Evolutionary conservation across 192 early-diverging fungal species (phyloP).

Genomic region (Coemansia sp.): DNA sequence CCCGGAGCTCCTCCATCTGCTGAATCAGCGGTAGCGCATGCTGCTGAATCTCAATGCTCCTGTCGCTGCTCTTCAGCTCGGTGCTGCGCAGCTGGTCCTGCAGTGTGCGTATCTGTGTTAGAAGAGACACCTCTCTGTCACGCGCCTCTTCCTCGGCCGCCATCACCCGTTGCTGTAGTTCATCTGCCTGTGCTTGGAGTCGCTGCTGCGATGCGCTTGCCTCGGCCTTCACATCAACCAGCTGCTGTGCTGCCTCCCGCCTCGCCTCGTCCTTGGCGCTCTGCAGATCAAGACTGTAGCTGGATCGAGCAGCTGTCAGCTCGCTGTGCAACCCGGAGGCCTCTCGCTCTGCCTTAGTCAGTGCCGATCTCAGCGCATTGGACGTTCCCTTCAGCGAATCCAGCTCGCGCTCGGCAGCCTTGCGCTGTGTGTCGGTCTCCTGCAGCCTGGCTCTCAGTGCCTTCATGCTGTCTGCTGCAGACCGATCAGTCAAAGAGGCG

Average conservation of each 20-base stretch:
- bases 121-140: constrained; percentile 38
- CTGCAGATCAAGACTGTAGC: constrained; percentile 17
- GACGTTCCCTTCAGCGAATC: constrained; percentile 24
- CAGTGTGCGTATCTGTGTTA: constrained; percentile 37
- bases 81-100: constrained; percentile 43
- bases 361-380: constrained; percentile 26
- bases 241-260: constrained; percentile 39
- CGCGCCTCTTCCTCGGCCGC: constrained; percentile 40
- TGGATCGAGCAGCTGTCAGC: constrained; percentile 5
- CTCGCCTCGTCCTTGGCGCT: constrained; percentile 20
- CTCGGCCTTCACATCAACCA: constrained; percentile 15
- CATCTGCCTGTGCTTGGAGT: constrained; percentile 47
- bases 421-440: constrained; percentile 26
- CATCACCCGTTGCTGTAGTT: constrained; percentile 36
- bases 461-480: constrained; percentile 25
- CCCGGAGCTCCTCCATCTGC: constrained; percentile 50
- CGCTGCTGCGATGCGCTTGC: constrained; percentile 33
- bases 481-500: constrained; percentile 27
- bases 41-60: constrained; percentile 37
- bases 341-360: constrained; percentile 25
- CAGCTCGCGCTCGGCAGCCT: constrained; percentile 27
- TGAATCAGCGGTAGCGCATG: constrained; percentile 50
- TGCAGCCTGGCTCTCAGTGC: constrained; percentile 19
- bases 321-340: constrained; percentile 16
- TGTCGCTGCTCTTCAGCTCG: constrained; percentile 33